Evolutionary conservation across 768 basidiomycete genomes (phyloP).

Genomic region (Leucosporidium yakuticum): DNA sequence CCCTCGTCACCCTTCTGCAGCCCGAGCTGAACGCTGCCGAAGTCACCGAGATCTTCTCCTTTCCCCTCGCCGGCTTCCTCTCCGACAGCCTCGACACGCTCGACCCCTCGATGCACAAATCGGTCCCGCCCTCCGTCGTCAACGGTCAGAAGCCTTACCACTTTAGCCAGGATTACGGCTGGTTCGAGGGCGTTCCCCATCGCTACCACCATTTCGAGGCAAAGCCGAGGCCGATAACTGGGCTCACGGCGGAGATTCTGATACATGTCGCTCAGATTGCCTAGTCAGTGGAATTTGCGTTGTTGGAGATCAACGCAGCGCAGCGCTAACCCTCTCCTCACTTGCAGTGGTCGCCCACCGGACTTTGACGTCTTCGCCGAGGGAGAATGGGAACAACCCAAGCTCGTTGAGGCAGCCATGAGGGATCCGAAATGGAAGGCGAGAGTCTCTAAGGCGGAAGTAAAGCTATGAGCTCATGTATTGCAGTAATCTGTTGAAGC

Average conservation of each 20-base stretch:
- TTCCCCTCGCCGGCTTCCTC: constrained; percentile 37
- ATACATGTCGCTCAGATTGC: constrained; percentile 35
- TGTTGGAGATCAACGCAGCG: not conserved
- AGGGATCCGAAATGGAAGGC: too few species aligned
- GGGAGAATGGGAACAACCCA: too few species aligned
- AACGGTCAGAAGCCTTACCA: constrained; percentile 23
- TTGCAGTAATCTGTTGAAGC: too few species aligned
- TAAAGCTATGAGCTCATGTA: too few species aligned
- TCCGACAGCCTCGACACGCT: constrained; percentile 1
- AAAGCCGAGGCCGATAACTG: constrained; percentile 18
- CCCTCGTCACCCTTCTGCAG: constrained; percentile 1
- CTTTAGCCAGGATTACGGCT: constrained; percentile 29
- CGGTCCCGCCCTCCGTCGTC: constrained; percentile 2
- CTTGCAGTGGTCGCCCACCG: too few species aligned
- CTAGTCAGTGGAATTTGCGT: constrained; percentile 14
- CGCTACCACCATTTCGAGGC: constrained; percentile 30
- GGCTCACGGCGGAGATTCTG: constrained; percentile 38
- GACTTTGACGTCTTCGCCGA: too few species aligned
- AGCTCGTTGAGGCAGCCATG: too few species aligned
- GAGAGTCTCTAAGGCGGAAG: too few species aligned
- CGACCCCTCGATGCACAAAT: constrained; percentile 11
- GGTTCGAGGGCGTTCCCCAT: constrained; percentile 31
- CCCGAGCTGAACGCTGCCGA: constrained; percentile 37
- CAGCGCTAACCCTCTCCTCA: too few species aligned
- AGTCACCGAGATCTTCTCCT: constrained; percentile 36